Percentiles rank a stretch among this genome's conserved stretches.
phyloP scores from a whole-genome alignment of 495 filamentous ascomycete species.

The Penicillium waksmanii region DNA sequence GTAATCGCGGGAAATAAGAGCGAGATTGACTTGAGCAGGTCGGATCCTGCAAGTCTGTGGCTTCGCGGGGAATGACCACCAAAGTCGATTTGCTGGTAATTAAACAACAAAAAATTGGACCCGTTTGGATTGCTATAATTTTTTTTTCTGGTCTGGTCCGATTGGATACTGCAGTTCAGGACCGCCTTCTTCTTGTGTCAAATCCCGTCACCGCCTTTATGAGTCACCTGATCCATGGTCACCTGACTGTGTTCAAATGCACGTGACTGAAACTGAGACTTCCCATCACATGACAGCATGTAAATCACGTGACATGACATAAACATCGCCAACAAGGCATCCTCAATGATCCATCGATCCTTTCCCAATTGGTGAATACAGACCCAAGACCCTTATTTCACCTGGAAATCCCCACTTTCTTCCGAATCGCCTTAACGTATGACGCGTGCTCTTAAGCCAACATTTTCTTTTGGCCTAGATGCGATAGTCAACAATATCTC shows the following conservation, averaged over 20 bases:
- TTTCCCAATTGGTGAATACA: slow-evolving; percentile 1
- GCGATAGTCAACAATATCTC: no score
- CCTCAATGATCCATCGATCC: background rate
- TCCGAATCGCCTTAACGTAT: background rate
- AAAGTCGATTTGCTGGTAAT: slow-evolving; percentile 5
- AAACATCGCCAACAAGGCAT: background rate
- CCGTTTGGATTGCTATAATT: slow-evolving; percentile 11
- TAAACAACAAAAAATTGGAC: slow-evolving; percentile 11
- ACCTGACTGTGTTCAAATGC: background rate
- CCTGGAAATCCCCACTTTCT: slow-evolving; percentile 2
- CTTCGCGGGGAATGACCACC: background rate
- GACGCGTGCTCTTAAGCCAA: background rate
- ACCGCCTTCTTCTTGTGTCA: background rate
- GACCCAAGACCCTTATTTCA: slow-evolving; percentile 1
- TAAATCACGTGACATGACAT: slow-evolving; percentile 1
- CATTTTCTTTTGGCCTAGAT: no score
- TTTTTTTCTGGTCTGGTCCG: slow-evolving; percentile 1
- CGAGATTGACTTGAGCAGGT: slow-evolving; percentile 2
- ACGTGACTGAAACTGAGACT: no score
- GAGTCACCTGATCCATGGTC: background rate
- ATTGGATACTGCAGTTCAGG: background rate
- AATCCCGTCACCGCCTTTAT: background rate
- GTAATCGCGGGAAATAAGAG: background rate
- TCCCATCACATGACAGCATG: background rate
- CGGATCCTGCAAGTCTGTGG: background rate